These are phyloP conservation scores for Isatis tinctoria DNA, from an alignment of 345 rosid genomes.

Conservation along the genomic window DNA sequence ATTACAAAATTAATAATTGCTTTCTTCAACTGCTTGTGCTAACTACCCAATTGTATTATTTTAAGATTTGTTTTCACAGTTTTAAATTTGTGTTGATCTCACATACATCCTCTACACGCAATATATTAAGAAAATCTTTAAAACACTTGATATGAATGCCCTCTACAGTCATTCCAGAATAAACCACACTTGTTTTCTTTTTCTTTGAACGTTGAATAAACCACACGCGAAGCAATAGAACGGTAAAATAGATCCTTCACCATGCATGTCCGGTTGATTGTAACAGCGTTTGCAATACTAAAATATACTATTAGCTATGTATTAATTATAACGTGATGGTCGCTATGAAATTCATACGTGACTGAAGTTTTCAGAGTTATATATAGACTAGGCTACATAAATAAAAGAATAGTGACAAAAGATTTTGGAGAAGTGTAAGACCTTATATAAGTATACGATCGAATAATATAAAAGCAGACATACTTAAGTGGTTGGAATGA, in stretches of 20 bases:
- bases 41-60: no score
- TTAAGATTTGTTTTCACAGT: no score
- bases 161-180: no score
- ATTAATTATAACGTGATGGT: background rate
- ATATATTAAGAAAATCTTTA: no score
- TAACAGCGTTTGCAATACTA: background rate
- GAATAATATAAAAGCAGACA: background rate
- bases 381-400: background rate
- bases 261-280: background rate
- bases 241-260: background rate
- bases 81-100: no score
- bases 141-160: no score
- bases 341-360: background rate
- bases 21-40: no score
- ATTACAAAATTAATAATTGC: no score
- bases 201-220: no score
- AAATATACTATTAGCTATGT: background rate
- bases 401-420: background rate
- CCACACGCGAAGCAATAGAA: background rate
- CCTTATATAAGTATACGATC: background rate
- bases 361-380: background rate
- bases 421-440: background rate
- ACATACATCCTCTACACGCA: no score
- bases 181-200: no score
- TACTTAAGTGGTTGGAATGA: slow-evolving; percentile 12